Base-by-base conservation (phyloP, 1,284 basidiomycete species). In the Mycosarcoma mackinlayi region DNA sequence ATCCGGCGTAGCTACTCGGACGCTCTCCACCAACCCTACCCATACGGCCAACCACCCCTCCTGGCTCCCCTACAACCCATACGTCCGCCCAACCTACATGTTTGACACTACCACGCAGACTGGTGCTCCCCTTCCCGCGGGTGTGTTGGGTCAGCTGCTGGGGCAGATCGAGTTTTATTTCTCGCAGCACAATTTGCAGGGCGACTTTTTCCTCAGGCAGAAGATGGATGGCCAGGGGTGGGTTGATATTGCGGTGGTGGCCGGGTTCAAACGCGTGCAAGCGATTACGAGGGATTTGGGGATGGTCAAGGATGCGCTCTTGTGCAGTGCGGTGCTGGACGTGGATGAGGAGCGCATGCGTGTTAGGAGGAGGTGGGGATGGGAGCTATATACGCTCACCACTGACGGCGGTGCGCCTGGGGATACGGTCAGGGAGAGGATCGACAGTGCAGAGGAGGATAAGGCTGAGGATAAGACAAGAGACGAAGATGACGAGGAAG, bases 111-210 rank as follows among this genome's bases (percentile, higher is more conserved):
- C 57, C 7, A 13, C 49, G n/a, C 55, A 65, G 28, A 58, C 46
- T 4, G 57, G 52, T 9, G 58, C 46, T 0, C 34, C 44, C 5
- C 40, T 75, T 7, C 56, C 74, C 16, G n/a, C 60, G 0, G 54
- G 58, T 3, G 40, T 64, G 9, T 24, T 55, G 14, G 66, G 64
- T 0, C 73, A 68, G 33, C 31, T 82, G 18, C 50, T 81, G n/a
- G 19, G 21, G 1, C 80, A 82, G 61, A 58, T 81, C 25, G 80
- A 82, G 44, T 82, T 80, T 41, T 82, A 82, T 52, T 81, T 82
- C 51, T 77, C 75, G 3, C 60, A 68, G 19, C 63, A 59, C 14
- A 82, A 82, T 38, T 44, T 82, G 19, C 49, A 68, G 19, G 71
- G 68, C 7, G 80, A 82, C 45, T 75, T 78, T 33, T 82, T 71